Evolutionary conservation across 345 rosid species (phyloP), one percentile per base, ranked within the genome.

Genomic region (Arabidopsis suecica): DNA sequence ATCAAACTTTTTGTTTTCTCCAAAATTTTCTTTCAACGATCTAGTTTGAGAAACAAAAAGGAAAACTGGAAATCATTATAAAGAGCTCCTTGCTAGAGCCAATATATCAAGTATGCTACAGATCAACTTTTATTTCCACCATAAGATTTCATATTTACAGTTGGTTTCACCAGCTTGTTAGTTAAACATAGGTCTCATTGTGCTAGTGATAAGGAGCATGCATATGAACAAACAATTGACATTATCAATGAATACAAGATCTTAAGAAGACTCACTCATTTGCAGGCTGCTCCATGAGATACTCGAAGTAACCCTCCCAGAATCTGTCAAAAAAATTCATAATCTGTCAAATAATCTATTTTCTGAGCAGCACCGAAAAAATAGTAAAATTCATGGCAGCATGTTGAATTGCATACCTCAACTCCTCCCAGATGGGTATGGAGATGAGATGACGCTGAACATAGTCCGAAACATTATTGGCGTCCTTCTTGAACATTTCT

Each of bases 221-320:
- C 14, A 28, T 57, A 61, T 20, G 22, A 48, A 38, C 40, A 76
- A 69, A 62, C 44, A 34, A 11, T 7, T 54, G 78, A 53, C 68
- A 66, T 11, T 71, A 69, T 68, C 62, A 36, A 79, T 49, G 72
- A 22, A 49, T 56, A 70, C 37, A 40, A 32, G 54, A 58, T 63
- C 18, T 60, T 34, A 65, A 51, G 69, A 72, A 42, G 65, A 81
- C 91, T 88, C 82, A 93, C 99, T 87, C 88, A 87, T 80, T 86
- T 18, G 97, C 86, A 70, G 89, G 89, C 71, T 64, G 87, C 80
- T 96, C 96, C 94, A 93, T 87, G 69, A 93, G 87, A 89, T 84
- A 77, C 80, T 96, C 99, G 72, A 92, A 93, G 80, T 89, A 96
- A 65, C 96, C 95, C 81, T 96, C 99, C 99, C 98, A 96, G 74